Percentiles rank a stretch among this genome's conserved stretches.
phyloP scores from a whole-genome alignment of 192 early-diverging fungal genomes.

The Coemansia sp. region DNA sequence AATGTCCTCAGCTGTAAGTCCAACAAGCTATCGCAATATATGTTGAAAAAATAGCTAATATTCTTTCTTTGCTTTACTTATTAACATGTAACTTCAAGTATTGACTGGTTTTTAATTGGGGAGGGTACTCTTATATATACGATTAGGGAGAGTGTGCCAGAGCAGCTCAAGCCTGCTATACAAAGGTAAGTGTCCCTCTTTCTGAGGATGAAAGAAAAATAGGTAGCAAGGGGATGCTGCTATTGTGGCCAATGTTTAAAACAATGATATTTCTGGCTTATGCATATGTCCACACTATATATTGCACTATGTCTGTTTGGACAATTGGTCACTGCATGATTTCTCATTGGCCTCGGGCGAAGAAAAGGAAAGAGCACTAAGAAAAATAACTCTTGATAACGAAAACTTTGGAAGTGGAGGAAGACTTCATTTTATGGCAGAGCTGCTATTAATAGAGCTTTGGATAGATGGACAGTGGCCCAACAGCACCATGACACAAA shows the following conservation, averaged over 20 bases:
- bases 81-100: not conserved
- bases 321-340: too few species aligned
- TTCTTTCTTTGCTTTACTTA: not conserved
- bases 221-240: not conserved
- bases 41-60: not conserved
- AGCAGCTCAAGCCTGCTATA: constrained; percentile 32
- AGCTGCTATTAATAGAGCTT: constrained; percentile 33
- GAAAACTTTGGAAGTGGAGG: too few species aligned
- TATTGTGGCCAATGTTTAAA: too few species aligned
- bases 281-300: not conserved
- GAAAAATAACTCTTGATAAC: too few species aligned
- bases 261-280: too few species aligned
- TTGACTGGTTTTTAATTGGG: not conserved
- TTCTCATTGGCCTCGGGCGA: too few species aligned
- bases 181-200: constrained; percentile 25
- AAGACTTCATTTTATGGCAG: not conserved
- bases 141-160: constrained; percentile 26
- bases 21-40: not conserved
- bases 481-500: constrained; percentile 32
- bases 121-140: not conserved
- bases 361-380: too few species aligned
- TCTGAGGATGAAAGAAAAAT: not conserved
- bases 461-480: constrained; percentile 29
- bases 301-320: not conserved
- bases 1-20: constrained; percentile 13